Evolutionary conservation across 75 land plant species (phyloP).

Genomic region (Sequoia sempervirens): DNA sequence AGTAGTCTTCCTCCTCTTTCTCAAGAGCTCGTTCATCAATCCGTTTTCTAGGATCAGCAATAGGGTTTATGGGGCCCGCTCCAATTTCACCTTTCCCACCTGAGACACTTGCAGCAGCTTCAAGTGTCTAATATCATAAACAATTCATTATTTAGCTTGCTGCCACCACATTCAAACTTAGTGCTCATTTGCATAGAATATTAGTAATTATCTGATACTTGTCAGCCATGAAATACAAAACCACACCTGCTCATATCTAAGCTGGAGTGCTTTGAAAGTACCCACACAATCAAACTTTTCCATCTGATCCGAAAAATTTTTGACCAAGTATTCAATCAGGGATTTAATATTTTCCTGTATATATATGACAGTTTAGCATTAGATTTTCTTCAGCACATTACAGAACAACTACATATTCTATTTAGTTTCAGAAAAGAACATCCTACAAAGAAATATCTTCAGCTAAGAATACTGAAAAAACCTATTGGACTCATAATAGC

Average conservation of each 20-base stretch:
- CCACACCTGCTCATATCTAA: slow-evolving; percentile 92
- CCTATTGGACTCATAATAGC: not conserved
- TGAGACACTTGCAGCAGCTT: slow-evolving; percentile 13
- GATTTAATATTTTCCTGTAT: slow-evolving; percentile 71
- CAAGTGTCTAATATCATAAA: slow-evolving; percentile 4
- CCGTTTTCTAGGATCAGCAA: slow-evolving; percentile 49
- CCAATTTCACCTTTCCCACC: not conserved
- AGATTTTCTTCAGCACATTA: not conserved
- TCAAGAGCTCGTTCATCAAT: slow-evolving; percentile 80
- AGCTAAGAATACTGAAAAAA: no score
- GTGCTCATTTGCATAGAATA: not conserved
- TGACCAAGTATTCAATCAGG: slow-evolving; percentile 64
- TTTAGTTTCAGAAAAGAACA: not conserved
- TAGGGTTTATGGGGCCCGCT: not conserved
- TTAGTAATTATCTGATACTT: not conserved
- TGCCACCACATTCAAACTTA: not conserved
- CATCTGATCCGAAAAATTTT: slow-evolving; percentile 64
- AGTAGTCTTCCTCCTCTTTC: slow-evolving; percentile 97
- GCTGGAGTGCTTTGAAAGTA: slow-evolving; percentile 55
- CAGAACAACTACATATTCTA: not conserved
- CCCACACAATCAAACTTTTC: slow-evolving; percentile 58
- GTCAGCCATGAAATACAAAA: not conserved
- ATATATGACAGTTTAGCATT: not conserved
- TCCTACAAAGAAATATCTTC: not conserved
- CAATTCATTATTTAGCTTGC: slow-evolving; percentile 4